Percentiles rank a stretch among this genome's conserved stretches.
Evolutionary conservation across 1,139 yeast genomes (phyloP).

Genomic region (Suhomyces terraborum): DNA sequence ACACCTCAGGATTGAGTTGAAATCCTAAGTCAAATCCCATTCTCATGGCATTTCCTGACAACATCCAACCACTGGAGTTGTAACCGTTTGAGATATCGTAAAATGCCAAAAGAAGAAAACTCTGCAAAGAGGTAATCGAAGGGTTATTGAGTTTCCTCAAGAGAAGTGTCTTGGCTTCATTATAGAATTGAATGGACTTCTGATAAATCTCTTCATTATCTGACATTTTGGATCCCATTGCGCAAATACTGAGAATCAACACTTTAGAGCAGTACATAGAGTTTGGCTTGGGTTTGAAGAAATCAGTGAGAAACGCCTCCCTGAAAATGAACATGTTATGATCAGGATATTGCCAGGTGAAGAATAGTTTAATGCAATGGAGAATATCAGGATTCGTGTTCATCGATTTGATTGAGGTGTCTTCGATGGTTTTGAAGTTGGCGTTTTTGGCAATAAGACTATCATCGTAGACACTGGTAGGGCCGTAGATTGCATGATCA

Average conservation of each 20-base stretch:
- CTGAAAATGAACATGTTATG: slow-evolving; percentile 63
- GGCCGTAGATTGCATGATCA: slow-evolving; percentile 45
- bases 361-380: slow-evolving; percentile 55
- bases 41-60: slow-evolving; percentile 60
- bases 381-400: slow-evolving; percentile 47
- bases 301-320: slow-evolving; percentile 63
- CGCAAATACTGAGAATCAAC: slow-evolving; percentile 55
- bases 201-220: slow-evolving; percentile 41
- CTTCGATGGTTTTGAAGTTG: slow-evolving; percentile 24
- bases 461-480: slow-evolving; percentile 52
- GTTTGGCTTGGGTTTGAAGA: slow-evolving; percentile 52
- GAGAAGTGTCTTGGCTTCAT: slow-evolving; percentile 46
- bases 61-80: slow-evolving; percentile 62
- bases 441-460: slow-evolving; percentile 28
- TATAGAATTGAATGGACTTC: slow-evolving; percentile 46
- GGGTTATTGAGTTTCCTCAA: slow-evolving; percentile 43
- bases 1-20: slow-evolving; percentile 62
- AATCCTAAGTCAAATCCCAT: slow-evolving; percentile 69
- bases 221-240: slow-evolving; percentile 56
- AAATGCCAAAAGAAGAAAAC: slow-evolving; percentile 52
- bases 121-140: slow-evolving; percentile 49
- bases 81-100: slow-evolving; percentile 60
- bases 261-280: slow-evolving; percentile 53
- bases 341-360: slow-evolving; percentile 68
- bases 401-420: slow-evolving; percentile 27